Base-by-base conservation (phyloP, 106 monocot genomes). In the Allium sativum region DNA sequence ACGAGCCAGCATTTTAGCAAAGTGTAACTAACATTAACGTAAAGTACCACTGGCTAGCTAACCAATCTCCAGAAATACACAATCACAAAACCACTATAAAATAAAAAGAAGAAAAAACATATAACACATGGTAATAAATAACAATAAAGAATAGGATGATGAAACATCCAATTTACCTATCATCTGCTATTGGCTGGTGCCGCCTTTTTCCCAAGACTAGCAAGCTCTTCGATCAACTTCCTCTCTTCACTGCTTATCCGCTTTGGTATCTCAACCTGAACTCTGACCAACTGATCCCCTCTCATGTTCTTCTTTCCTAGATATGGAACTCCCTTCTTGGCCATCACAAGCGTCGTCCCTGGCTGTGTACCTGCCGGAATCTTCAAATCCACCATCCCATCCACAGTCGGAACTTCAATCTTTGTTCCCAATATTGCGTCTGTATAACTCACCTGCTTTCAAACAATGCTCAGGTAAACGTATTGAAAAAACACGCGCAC, bases 251-350 rank as follows among this genome's bases (percentile, higher is more conserved):
- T 74, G 31, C 79, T 84, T 57, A 90, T 60, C 68, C 89, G 70
- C 72, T 95, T 95, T 9, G 94, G 94, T 68, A 95, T 95, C 67
- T 95, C 94, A 6, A 95, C 94, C 77, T 95, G 94, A 11, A 95
- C 90, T 9, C 81, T 74, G 13, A 95, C 94, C 61, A 95, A 51
- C 71, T 95, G 86, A 68, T 95, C 94, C 0, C 94, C 94, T 22
- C 90, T 81, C 18, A 74, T 48, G 20, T 84, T 90, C 8, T 83
- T 19, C 72, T 95, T 95, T 15, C 94, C 94, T 18, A 87, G 78
- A 48, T 72, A 81, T 0, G 86, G 94, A 7, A 90, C 93, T 10
- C 94, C 94, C 48, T 87, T 95, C 72, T 95, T 95, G 0, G 94
- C 78, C 94, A 95, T 95, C 53, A 95, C 94, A 40, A 95, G 65